Conservation (phyloP, 768 basidiomycete genomes). For the Botryobasidium botryosum region DNA sequence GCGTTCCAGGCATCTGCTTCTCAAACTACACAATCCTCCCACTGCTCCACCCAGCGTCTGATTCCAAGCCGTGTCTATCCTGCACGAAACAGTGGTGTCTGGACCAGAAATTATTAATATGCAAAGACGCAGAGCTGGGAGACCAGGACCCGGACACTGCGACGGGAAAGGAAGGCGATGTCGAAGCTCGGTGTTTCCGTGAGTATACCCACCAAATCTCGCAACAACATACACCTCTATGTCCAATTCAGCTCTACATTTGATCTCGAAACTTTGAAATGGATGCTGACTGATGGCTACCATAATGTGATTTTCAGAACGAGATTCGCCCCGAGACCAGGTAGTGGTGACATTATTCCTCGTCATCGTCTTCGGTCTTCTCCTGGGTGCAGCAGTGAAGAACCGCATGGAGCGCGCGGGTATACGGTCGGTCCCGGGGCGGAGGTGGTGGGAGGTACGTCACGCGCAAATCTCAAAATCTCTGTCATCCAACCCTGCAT, state of each 20-base stretch:
- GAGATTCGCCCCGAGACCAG: slow-evolving; percentile 91
- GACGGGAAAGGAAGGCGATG: slow-evolving; percentile 89
- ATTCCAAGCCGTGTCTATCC: slow-evolving; percentile 77
- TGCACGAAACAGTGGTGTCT: slow-evolving; percentile 95
- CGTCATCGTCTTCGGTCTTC: slow-evolving; percentile 68
- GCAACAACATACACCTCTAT: not conserved
- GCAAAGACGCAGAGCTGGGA: slow-evolving; percentile 62
- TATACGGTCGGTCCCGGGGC: slow-evolving; percentile 22
- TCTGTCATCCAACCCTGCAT: too few species aligned
- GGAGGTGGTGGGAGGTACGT: slow-evolving; percentile 72
- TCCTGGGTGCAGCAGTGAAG: slow-evolving; percentile 73
- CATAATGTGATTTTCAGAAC: slow-evolving; percentile 32
- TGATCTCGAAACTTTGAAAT: slow-evolving; percentile 9
- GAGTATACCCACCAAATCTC: slow-evolving; percentile 23
- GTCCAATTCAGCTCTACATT: not conserved
- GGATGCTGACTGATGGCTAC: not conserved
- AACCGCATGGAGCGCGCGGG: slow-evolving; percentile 39
- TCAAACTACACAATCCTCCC: slow-evolving; percentile 75
- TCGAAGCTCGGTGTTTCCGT: slow-evolving; percentile 94
- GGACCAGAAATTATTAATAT: slow-evolving; percentile 77
- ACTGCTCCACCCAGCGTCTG: slow-evolving; percentile 63
- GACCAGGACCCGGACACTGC: slow-evolving; percentile 85
- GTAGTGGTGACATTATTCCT: slow-evolving; percentile 84
- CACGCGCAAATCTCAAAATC: too few species aligned
- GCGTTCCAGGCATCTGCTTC: slow-evolving; percentile 96